Evolutionary conservation across 495 filamentous ascomycete species (phyloP), one percentile per base, ranked within the genome.

Genomic region (Lineolata rhizophorae): DNA sequence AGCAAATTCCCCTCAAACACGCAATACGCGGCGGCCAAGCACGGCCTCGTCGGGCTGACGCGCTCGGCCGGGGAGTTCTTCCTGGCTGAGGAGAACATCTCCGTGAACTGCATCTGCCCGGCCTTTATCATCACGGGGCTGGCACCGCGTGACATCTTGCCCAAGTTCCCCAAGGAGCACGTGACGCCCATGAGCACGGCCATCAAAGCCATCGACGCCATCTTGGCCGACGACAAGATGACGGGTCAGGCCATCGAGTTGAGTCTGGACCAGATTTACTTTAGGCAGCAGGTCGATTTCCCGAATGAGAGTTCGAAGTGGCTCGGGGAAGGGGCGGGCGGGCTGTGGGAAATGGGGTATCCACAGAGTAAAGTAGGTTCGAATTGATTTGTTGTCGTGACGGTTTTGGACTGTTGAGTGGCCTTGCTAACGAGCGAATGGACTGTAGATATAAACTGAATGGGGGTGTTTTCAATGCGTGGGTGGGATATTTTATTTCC

Each of bases 111-210:
- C 13, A 36, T 57, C 18, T 53, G 52, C 30, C 55, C 55, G 3
- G 53, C 46, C 15, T 43, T 55, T 20, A 45, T 59, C 1, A 31
- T 35, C 5, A 57, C 56, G 1, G 44, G 37, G 10, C 32, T 59
- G 2, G 45, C 44, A n/a, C 54, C 56, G 5, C 44, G 49, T 2
- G 39, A 42, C 5, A 34, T 59, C 19, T 27, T 51, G n/a, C 41
- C 51, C 2, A n/a, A 30, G 1, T 54, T 46, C 35, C 50, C 45
- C 6, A 44, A 52, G 31, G 53, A 59, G 30, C 48, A 55, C 18
- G 44, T 53, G 24, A 59, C 56, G 35, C 51, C 55, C 0, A 50
- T 59, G 40, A 40, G 33, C n/a, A 55, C 53, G 11, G 46, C 45
- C 11, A 30, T 53, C 21, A 44, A 44, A 24, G 46, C 44, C 3